Conservation (phyloP, 306 rosid genomes). For the Begonia masoniana region DNA sequence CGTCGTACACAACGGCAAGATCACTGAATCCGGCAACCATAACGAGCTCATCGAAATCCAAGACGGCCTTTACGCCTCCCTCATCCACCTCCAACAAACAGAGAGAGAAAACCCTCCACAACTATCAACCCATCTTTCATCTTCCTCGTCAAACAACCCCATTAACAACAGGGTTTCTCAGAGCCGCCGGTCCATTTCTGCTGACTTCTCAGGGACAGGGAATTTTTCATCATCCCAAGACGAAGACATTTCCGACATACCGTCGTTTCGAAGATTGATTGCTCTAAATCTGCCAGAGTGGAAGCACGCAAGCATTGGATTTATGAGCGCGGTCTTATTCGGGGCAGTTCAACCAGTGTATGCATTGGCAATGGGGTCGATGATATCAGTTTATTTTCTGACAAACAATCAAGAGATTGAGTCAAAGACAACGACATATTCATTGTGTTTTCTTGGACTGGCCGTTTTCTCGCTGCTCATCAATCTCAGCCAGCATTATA, state of each 20-base stretch:
- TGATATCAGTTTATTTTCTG: constrained; percentile 55
- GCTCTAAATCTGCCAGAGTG: constrained; percentile 67
- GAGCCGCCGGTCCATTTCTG: constrained; percentile 37
- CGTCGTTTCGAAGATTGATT: constrained; percentile 59
- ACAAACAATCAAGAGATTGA: constrained; percentile 64
- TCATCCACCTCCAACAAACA: constrained; percentile 54
- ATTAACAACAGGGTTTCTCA: constrained; percentile 34
- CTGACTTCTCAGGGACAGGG: constrained; percentile 18
- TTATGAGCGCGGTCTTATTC: constrained; percentile 40
- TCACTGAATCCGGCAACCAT: constrained; percentile 66
- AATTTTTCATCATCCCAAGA: constrained; percentile 10
- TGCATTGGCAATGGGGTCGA: constrained; percentile 56
- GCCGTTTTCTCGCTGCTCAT: constrained; percentile 36
- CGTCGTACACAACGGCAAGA: constrained; percentile 47
- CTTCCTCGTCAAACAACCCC: constrained; percentile 14
- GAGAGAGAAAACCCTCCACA: constrained; percentile 18
- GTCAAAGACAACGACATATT: constrained; percentile 31
- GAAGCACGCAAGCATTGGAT: constrained; percentile 64
- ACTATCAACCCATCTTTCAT: constrained; percentile 3
- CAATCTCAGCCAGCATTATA: constrained; percentile 59
- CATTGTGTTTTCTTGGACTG: constrained; percentile 44
- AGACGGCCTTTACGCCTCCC: constrained; percentile 41
- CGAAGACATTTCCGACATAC: constrained; percentile 16
- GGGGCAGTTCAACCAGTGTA: constrained; percentile 72
- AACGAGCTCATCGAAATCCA: constrained; percentile 31